Evolutionary conservation across 176 grass and related monocot genomes (phyloP), one percentile per base, ranked within the genome.

Genomic region (Carex cristatella): DNA sequence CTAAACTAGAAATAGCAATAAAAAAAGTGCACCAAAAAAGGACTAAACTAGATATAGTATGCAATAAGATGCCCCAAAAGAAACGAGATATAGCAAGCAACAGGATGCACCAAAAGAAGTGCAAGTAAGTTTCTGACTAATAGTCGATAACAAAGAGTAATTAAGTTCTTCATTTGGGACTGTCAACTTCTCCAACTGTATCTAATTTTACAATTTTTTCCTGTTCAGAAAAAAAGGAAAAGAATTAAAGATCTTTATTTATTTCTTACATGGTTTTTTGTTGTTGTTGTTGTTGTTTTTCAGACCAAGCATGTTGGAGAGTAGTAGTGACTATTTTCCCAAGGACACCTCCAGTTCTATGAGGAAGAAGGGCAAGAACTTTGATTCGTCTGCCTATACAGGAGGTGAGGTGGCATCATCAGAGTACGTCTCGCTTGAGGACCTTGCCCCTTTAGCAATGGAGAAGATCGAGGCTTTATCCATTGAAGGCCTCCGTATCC

Each of bases 391-490:
- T 59, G 80, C 88, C 62, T 94, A 88, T 35, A 76, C 87, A 61
- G 49, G 83, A 63, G 51, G 57, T 19, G 89, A 88, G 69, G 89
- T 28, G 78, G 82, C 35, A 18, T 94, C 74, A 15, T 78, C 95
- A 65, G 95, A 97, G 72, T 99, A 88, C 84, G 93, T 95, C 57
- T 94, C 96, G 9, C 90, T 99, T 46, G 96, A 95, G 37, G 90
- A 99, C 87, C 91, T 99, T 90, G 93, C 96, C 46, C 96, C 93
- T 10, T 89, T 95, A 88, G 96, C 96, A 64, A 99, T 99, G 93
- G 93, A 99, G 88, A 99, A 99, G 81, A 95, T 99, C 53, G 96
- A 99, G 88, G 93, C 93, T 32, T 90, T 99, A 66, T 94, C 96
- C 66, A 82, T 99, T 54, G 96, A 95, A 90, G 96, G 96, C 60